These are phyloP conservation scores for Trametes meyenii DNA, from an alignment of 768 basidiomycete species.

Conservation along the genomic window DNA sequence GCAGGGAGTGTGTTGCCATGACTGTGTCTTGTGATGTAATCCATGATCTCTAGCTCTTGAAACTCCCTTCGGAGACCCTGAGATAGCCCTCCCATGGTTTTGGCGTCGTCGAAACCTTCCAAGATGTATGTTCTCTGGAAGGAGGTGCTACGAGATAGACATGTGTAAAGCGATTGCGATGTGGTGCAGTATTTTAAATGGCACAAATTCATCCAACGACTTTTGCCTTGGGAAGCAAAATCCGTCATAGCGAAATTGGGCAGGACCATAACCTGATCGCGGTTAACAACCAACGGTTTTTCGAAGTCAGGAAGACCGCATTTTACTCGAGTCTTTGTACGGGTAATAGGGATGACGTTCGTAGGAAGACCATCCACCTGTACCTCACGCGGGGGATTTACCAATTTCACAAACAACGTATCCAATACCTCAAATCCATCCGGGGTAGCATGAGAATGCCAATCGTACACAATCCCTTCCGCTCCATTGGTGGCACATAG, in stretches of 20 bases:
- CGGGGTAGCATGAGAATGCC: slow-evolving; percentile 2
- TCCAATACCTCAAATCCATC: background rate
- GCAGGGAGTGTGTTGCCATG: background rate
- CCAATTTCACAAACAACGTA: background rate
- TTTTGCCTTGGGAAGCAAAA: slow-evolving; percentile 29
- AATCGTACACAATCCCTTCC: slow-evolving; percentile 26
- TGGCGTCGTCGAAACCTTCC: background rate
- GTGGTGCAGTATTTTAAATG: slow-evolving; percentile 19
- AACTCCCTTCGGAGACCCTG: no score
- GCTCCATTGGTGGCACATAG: slow-evolving; percentile 31
- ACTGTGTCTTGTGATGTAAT: background rate
- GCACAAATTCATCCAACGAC: slow-evolving; percentile 21
- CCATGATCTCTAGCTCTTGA: background rate
- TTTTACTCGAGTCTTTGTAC: background rate
- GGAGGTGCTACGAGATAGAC: slow-evolving; percentile 25
- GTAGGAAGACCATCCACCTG: background rate
- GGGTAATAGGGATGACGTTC: background rate
- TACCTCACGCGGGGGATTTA: background rate
- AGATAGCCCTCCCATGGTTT: no score
- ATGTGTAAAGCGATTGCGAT: slow-evolving; percentile 28
- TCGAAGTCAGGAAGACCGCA: slow-evolving; percentile 6
- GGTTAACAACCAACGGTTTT: slow-evolving; percentile 21
- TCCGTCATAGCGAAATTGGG: slow-evolving; percentile 33
- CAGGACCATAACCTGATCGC: slow-evolving; percentile 23
- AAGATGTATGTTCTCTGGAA: slow-evolving; percentile 23